phyloP scores from a whole-genome alignment of 352 stramenopile species.

The Phytophthora idaei region DNA sequence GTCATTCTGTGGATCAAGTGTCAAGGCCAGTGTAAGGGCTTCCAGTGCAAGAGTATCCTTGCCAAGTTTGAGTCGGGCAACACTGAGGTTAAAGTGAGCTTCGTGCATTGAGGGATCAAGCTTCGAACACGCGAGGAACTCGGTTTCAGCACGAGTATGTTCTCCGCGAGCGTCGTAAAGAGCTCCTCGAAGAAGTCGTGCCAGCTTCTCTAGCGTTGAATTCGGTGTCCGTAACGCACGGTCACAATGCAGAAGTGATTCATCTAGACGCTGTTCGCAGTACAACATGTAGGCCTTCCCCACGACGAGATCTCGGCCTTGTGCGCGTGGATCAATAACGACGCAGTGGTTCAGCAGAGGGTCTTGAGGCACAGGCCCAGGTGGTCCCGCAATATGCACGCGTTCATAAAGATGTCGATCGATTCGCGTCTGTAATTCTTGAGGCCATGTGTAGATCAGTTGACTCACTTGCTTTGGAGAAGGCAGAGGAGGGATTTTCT shows the following conservation, averaged over 20 bases:
- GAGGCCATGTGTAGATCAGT: slow-evolving; percentile 66
- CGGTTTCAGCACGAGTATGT: slow-evolving; percentile 44
- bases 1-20: slow-evolving; percentile 43
- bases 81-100: slow-evolving; percentile 68
- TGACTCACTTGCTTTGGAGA: slow-evolving; percentile 64
- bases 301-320: slow-evolving; percentile 47
- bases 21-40: slow-evolving; percentile 45
- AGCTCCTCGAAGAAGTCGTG: slow-evolving; percentile 61
- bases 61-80: slow-evolving; percentile 53
- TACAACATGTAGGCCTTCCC: slow-evolving; percentile 65
- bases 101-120: slow-evolving; percentile 65
- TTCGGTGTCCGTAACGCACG: slow-evolving; percentile 60
- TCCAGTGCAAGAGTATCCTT: slow-evolving; percentile 47
- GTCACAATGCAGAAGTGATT: slow-evolving; percentile 61
- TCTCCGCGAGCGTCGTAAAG: slow-evolving; percentile 59
- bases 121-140: slow-evolving; percentile 49
- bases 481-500: slow-evolving; percentile 59
- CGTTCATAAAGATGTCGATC: slow-evolving; percentile 62
- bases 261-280: slow-evolving; percentile 60
- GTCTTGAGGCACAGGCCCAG: slow-evolving; percentile 60
- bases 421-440: slow-evolving; percentile 72
- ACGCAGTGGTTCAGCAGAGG: slow-evolving; percentile 70
- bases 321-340: slow-evolving; percentile 57
- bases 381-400: slow-evolving; percentile 43
- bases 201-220: slow-evolving; percentile 59